Evolutionary conservation across 2,329 filamentous ascomycete species (phyloP).

Genomic region (Talaromyces funiculosus): DNA sequence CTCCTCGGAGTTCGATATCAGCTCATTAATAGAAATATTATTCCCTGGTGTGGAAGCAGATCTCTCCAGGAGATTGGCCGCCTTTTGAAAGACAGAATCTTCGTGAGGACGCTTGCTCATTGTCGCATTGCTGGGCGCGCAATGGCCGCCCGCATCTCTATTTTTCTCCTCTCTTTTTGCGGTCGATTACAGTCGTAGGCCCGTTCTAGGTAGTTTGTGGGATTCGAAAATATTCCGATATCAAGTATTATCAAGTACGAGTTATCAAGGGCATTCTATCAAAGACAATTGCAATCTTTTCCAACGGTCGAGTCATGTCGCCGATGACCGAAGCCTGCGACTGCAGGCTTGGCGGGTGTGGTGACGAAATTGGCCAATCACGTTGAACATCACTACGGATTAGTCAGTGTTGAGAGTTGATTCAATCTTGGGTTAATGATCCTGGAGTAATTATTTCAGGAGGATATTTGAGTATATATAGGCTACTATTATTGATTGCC

Average conservation of each 20-base stretch:
- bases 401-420: background rate
- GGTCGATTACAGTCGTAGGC: no score
- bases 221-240: background rate
- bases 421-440: no score
- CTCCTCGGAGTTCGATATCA: constrained; percentile 31
- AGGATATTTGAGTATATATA: no score
- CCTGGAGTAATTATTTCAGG: no score
- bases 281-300: background rate
- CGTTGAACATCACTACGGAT: background rate
- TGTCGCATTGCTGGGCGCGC: constrained; percentile 10
- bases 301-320: background rate
- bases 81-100: constrained; percentile 13
- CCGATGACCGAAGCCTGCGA: background rate
- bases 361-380: constrained; percentile 2
- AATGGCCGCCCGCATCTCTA: constrained; percentile 6
- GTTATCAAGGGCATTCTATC: background rate
- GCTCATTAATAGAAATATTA: constrained; percentile 25
- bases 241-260: background rate
- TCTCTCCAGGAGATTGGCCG: background rate
- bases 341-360: background rate
- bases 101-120: constrained; percentile 15
- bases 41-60: background rate
- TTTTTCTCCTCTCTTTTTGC: background rate
- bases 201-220: background rate
- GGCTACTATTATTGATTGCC: no score